phyloP scores from a whole-genome alignment of 2,329 filamentous ascomycete species.

The Colletotrichum godetiae region DNA sequence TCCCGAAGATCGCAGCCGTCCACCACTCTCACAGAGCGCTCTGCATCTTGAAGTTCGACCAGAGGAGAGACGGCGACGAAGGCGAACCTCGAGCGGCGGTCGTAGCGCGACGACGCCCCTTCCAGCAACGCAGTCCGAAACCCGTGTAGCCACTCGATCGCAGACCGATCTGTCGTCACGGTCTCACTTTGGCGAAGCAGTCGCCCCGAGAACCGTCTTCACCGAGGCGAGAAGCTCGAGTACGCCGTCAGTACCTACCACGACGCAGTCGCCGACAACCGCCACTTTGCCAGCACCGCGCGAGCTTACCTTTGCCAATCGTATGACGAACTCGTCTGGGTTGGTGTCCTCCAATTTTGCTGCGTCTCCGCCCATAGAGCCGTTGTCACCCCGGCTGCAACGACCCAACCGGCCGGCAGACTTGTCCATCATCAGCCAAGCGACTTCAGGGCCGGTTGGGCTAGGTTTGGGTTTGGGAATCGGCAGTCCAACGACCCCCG shows the following conservation, averaged over 20 bases:
- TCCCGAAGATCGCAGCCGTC: constrained; percentile 62
- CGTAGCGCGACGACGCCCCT: constrained; percentile 65
- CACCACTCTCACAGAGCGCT: constrained; percentile 59
- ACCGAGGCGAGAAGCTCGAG: constrained; percentile 56
- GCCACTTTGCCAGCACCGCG: constrained; percentile 37
- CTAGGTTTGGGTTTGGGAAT: constrained; percentile 45
- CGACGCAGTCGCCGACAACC: constrained; percentile 36
- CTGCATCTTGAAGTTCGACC: constrained; percentile 62
- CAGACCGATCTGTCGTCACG: constrained; percentile 71
- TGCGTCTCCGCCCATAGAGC: constrained; percentile 33
- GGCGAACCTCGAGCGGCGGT: constrained; percentile 65
- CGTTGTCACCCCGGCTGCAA: constrained; percentile 27
- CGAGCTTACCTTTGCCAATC: constrained; percentile 51
- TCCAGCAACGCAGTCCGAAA: constrained; percentile 53
- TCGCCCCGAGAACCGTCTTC: constrained; percentile 51
- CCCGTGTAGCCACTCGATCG: constrained; percentile 67
- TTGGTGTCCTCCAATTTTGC: constrained; percentile 35
- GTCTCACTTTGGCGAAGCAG: constrained; percentile 52
- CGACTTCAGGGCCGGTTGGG: constrained; percentile 42
- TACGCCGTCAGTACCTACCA: constrained; percentile 45
- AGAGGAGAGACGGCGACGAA: constrained; percentile 56
- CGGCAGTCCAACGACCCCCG: constrained; percentile 46
- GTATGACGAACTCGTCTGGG: constrained; percentile 39
- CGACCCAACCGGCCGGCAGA: constrained; percentile 52
- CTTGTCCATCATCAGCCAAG: constrained; percentile 49